Percentiles rank a stretch among this genome's conserved stretches.
Conservation (phyloP, 176 grass and related monocot genomes). For the Eleusine coracana region DNA sequence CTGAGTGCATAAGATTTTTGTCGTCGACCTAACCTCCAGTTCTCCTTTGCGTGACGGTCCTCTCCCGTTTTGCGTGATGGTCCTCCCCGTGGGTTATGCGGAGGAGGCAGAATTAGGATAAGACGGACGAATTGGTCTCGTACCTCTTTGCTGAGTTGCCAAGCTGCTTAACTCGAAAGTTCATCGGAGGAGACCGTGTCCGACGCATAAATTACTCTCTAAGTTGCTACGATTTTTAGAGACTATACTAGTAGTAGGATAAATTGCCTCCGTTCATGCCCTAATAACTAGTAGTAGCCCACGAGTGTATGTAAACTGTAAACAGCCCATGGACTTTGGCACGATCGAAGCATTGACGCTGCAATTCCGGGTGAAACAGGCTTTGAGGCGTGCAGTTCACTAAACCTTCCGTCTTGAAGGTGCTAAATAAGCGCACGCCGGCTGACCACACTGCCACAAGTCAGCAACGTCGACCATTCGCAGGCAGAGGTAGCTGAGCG, state of each 20-base stretch:
- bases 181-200: not conserved
- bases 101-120: not conserved
- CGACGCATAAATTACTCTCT: not conserved
- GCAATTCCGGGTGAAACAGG: not conserved
- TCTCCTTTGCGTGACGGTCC: not conserved
- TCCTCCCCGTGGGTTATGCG: too few species aligned
- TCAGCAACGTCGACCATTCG: not conserved
- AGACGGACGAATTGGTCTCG: not conserved
- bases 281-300: not conserved
- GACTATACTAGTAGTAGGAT: not conserved
- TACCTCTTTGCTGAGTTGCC: slow-evolving; percentile 7
- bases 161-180: slow-evolving; percentile 18
- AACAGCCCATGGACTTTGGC: not conserved
- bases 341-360: slow-evolving; percentile 41
- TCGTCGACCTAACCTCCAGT: not conserved
- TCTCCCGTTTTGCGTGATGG: too few species aligned
- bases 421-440: not conserved
- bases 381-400: not conserved
- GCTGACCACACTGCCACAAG: not conserved
- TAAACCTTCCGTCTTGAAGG: slow-evolving; percentile 6
- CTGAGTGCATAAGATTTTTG: not conserved
- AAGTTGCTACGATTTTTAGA: not conserved
- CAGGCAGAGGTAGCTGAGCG: not conserved
- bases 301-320: too few species aligned
- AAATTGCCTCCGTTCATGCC: not conserved